Conservation (phyloP, 2,329 filamentous ascomycete genomes). For the Leptographium procerum region DNA sequence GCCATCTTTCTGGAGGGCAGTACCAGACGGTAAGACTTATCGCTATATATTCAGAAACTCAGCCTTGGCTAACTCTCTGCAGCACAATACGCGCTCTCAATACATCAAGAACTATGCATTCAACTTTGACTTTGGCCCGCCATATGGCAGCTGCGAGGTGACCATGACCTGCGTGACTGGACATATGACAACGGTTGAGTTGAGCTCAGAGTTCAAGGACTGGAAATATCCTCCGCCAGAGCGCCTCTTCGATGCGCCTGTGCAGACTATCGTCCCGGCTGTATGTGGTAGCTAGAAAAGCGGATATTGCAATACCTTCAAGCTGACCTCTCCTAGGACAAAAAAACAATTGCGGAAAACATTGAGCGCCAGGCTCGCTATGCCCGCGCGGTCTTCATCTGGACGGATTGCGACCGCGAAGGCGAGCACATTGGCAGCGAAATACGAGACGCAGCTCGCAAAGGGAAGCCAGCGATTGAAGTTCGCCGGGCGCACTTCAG, state of each 20-base stretch:
- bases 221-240: slow-evolving; percentile 76
- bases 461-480: slow-evolving; percentile 61
- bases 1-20: slow-evolving; percentile 71
- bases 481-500: slow-evolving; percentile 85
- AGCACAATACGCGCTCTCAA: slow-evolving; percentile 59
- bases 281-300: slow-evolving; percentile 25
- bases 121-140: slow-evolving; percentile 69
- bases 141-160: slow-evolving; percentile 73
- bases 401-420: slow-evolving; percentile 98
- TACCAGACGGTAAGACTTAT: slow-evolving; percentile 52
- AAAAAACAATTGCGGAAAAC: slow-evolving; percentile 71
- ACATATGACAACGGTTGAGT: slow-evolving; percentile 74
- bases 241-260: slow-evolving; percentile 68
- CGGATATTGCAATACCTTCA: neutral
- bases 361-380: slow-evolving; percentile 67
- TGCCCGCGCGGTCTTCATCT: slow-evolving; percentile 75
- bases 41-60: neutral
- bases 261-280: slow-evolving; percentile 55
- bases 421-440: slow-evolving; percentile 93
- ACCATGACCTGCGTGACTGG: slow-evolving; percentile 91
- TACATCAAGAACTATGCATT: slow-evolving; percentile 96
- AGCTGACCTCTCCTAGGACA: slow-evolving; percentile 42
- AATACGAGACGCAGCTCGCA: slow-evolving; percentile 68
- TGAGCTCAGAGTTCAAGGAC: slow-evolving; percentile 59
- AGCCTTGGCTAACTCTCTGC: neutral